Conservation (phyloP, 2,329 filamentous ascomycete species). For the Neophaeococcomyces mojaviensis region DNA sequence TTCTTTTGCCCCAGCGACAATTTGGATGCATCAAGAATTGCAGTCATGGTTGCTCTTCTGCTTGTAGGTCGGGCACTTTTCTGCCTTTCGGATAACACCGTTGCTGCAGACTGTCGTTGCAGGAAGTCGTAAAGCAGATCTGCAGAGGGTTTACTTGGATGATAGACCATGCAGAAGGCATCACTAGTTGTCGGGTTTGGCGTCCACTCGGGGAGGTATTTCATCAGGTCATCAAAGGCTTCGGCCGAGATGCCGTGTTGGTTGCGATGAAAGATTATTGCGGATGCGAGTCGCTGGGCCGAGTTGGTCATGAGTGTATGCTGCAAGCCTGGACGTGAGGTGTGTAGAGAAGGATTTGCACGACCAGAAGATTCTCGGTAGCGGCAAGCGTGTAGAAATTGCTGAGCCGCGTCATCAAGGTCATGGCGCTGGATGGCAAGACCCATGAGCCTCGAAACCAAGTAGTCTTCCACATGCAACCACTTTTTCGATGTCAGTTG, state of each 20-base stretch:
- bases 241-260: constrained; percentile 23
- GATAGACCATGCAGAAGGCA: constrained; percentile 29
- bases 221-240: constrained; percentile 29
- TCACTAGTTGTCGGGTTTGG: constrained; percentile 18
- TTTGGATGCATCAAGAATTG: constrained; percentile 33
- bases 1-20: constrained; percentile 29
- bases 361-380: constrained; percentile 11
- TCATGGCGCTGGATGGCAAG: constrained; percentile 11
- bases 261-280: constrained; percentile 24
- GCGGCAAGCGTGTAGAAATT: constrained; percentile 17
- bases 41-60: constrained; percentile 27
- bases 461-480: constrained; percentile 17
- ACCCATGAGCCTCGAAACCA: constrained; percentile 20
- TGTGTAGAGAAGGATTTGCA: background rate
- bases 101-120: constrained; percentile 21
- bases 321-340: background rate
- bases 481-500: background rate
- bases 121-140: constrained; percentile 10
- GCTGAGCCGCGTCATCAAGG: constrained; percentile 17
- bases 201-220: constrained; percentile 22
- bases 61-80: constrained; percentile 18
- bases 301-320: background rate
- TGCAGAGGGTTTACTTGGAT: constrained; percentile 31
- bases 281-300: constrained; percentile 22
- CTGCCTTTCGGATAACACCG: constrained; percentile 16